Evolutionary conservation across 1,284 basidiomycete species (phyloP), one percentile per base, ranked within the genome.

Genomic region (Sphaerobolus stellatus): DNA sequence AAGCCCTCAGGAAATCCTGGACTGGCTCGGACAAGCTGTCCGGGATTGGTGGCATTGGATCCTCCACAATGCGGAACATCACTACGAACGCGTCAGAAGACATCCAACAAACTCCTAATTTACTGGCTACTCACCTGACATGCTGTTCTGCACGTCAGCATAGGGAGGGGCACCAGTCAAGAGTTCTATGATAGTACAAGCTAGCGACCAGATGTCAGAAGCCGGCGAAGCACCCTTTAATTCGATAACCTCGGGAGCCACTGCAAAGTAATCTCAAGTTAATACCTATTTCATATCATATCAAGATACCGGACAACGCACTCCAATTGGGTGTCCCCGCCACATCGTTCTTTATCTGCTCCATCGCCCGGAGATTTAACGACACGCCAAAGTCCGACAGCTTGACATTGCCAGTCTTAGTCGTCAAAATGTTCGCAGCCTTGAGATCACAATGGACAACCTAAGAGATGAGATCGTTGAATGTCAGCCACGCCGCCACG

Each of bases 321-420:
- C 77, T 98, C 94, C 94, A 98, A 65, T 98, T 96, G 3, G 94
- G 94, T 5, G 94, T 98, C 11, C 94, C 95, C 5, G 92, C 91
- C 11, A 95, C 90, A 53, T 79, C 74, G 62, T 89, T 84, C 68
- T 92, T 89, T 70, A 93, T 92, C 47, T 89, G 78, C 62, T 94
- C 94, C 78, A 98, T 86, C 0, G 95, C 96, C 62, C 96, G 92
- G 72, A 99, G 88, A 59, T 97, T 98, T 50, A 98, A 90, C n/a
- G 95, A 98, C 13, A 99, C 92, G 57, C 96, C 96, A 71, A 99
- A 98, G 71, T 99, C 96, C 30, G 96, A 95, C 11, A 99, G 80
- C 74, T 99, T 99, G 71, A 98, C 91, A 68, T 99, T 98, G 30
- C 96, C 96, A 56, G 88, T 92, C 74, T 94, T 92, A 56, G 97